Base-by-base conservation (phyloP, 2,329 filamentous ascomycete species). In the Coniochaeta hoffmannii region DNA sequence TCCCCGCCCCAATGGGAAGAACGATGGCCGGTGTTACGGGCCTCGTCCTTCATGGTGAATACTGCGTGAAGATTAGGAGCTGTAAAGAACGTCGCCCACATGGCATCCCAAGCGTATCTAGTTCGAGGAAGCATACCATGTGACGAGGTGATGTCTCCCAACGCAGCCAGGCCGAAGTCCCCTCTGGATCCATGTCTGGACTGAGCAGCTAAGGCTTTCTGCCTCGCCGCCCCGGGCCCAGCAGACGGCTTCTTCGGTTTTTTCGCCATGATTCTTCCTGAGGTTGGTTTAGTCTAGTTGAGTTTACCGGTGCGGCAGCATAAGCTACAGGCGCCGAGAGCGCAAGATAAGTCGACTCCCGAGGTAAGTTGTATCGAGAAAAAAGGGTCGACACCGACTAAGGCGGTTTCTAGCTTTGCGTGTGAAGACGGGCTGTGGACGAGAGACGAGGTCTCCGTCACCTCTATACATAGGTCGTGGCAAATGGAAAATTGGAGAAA, bases 11-110 rank as follows among this genome's bases (percentile, higher is more conserved):
- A 74, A n/a, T 62, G 61, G 0, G 70, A 71, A 32, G 71, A 69
- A 52, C 76, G 75, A 53, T 76, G 75, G 19, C 71, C 71, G 2
- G 79, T 82, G 56, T 78, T 74, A 54, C 74, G 70, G 56, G 77
- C 79, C 63, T 80, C 75, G 19, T 82, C 76, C 53, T 71, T 71
- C 61, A 77, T 69, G 6, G 70, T 70, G 54, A 74, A 71, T 30
- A 64, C 72, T 74, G 41, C 22, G 26, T 51, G 10, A 19, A 15
- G 32, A n/a, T 34, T 11, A 34, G 28, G 41, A 12, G 41, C 6
- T 15, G 19, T 19, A 26, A 4, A 34, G 2, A 12, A n/a, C 38
- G 8, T 15, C 50, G 15, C 15, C 32, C 32, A 9, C 6, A 32
- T 24, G 36, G 24, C 24, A 30, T 26, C 32, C 14, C 7, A 19